Base-by-base conservation (phyloP, 108 stramenopile genomes). In the Parietichytrium sp. region DNA sequence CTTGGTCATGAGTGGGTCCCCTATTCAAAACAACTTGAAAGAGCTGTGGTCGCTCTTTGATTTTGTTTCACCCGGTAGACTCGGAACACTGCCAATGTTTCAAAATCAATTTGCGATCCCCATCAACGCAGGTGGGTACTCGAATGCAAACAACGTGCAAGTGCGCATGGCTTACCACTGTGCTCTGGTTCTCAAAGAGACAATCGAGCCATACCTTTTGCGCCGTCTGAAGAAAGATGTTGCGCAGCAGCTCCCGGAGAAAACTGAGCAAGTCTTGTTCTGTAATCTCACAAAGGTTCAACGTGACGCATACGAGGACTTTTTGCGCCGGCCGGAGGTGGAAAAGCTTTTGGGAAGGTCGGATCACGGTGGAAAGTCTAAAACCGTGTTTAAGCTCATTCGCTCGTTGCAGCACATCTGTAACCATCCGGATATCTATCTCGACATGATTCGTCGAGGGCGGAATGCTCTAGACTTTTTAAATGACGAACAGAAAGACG, bases 71-170 rank as follows among this genome's bases (percentile, higher is more conserved):
- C 91, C 91, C 12, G 91, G 97, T 49, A 82, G 95, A 47, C 87
- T 99, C 18, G 98, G 98, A n/a, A 96, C 94, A 3, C 85, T 96
- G 16, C 93, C 93, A 7, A 92, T 94, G n/a, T 99, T 99, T 85
- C 96, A 96, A 55, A 79, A 88, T 23, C 95, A 96, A 54, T 96
- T 98, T 81, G 93, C 93, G 4, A 89, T 85, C 31, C 97, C 98
- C 4, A 99, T 99, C 52, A 91, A 93, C 10, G 51, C 55, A 52
- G 90, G 90, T 20, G 96, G 95, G 6, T 97, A 95, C 87, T 91
- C 95, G 18, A 95, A 95, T 87, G 97, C 97, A 13, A 90, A 88
- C 16, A 91, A 92, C 2, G 91, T 92, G 88, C 92, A 94, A 84
- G 92, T 91, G 1, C 92, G 94, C 55, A 84, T 94, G 3, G 97